These are phyloP conservation scores for Amphibolis antarctica DNA, from an alignment of 106 monocot genomes.

Conservation along the genomic window DNA sequence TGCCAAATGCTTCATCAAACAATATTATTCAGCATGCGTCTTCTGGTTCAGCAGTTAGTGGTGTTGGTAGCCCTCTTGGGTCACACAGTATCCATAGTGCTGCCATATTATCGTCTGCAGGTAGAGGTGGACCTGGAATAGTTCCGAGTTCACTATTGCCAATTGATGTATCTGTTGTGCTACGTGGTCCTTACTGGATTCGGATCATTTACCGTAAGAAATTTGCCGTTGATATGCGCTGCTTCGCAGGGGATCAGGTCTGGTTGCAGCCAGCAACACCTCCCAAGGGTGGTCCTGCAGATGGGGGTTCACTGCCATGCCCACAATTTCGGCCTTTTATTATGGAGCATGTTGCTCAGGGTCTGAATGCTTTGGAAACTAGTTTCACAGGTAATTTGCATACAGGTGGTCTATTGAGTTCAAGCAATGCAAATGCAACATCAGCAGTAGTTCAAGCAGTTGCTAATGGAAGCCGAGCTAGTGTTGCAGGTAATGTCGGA, in stretches of 20 bases:
- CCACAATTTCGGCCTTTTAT: conserved; percentile 98
- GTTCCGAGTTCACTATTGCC: conserved; percentile 94
- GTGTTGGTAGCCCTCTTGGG: conserved; percentile 26
- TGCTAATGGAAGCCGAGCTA: conserved; percentile 28
- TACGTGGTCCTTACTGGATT: conserved; percentile 96
- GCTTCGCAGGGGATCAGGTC: conserved; percentile 99
- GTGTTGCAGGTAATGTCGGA: conserved; percentile 15
- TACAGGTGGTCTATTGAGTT: conserved; percentile 18
- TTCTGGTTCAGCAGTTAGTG: conserved; percentile 16
- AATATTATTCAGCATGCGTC: conserved; percentile 27
- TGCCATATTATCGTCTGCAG: conserved; percentile 65
- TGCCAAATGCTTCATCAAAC: conserved; percentile 39
- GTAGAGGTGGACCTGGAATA: conserved; percentile 80
- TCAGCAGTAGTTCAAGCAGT: conserved; percentile 17
- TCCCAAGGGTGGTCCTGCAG: conserved; percentile 77
- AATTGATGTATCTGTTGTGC: conserved; percentile 91
- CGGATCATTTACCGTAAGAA: conserved; percentile 99
- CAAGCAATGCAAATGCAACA: conserved; percentile 20
- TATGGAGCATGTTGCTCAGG: conserved; percentile 99
- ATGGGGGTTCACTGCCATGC: conserved; percentile 91
- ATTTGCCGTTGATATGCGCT: conserved; percentile 96
- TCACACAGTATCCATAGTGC: conserved; percentile 49
- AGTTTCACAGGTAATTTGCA: conserved; percentile 42
- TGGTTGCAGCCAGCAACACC: conserved; percentile 98
- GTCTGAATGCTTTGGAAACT: conserved; percentile 82